These are phyloP conservation scores for Euphorbia peplus DNA, from an alignment of 345 rosid species.

Conservation along the genomic window DNA sequence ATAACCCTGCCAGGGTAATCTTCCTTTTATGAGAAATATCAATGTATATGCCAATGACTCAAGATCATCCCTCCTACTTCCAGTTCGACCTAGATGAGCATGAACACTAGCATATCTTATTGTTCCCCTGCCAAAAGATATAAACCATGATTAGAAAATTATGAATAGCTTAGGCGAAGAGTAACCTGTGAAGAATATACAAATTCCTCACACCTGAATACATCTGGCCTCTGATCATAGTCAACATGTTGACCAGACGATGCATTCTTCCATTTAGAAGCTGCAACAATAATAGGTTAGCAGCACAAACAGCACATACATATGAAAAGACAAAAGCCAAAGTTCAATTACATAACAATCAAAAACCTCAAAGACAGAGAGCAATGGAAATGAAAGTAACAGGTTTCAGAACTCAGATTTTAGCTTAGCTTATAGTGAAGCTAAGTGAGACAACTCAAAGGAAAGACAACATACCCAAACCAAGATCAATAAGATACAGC, in stretches of 20 bases:
- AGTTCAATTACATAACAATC: neutral
- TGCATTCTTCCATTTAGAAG: slow-evolving; percentile 32
- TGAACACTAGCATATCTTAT: slow-evolving; percentile 36
- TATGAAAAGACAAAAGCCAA: neutral
- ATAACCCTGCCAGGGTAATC: slow-evolving; percentile 37
- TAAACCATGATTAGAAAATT: neutral
- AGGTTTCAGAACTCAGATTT: no score
- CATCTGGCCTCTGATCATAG: slow-evolving; percentile 36
- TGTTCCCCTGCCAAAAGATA: slow-evolving; percentile 25
- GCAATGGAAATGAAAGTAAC: neutral
- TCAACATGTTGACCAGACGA: slow-evolving; percentile 33
- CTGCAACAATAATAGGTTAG: slow-evolving; percentile 17
- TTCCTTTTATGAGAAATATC: slow-evolving; percentile 32
- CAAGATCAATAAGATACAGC: slow-evolving; percentile 33
- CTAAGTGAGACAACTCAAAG: neutral
- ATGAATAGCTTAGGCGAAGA: neutral
- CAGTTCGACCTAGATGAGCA: slow-evolving; percentile 35
- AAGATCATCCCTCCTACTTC: slow-evolving; percentile 36
- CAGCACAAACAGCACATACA: neutral
- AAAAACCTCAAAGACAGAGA: neutral
- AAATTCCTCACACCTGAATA: slow-evolving; percentile 23
- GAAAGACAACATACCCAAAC: slow-evolving; percentile 26
- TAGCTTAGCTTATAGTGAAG: neutral
- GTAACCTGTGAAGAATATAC: neutral
- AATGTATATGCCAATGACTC: slow-evolving; percentile 35